Base-by-base conservation (phyloP, 495 filamentous ascomycete species). In the Tuber magnatum region DNA sequence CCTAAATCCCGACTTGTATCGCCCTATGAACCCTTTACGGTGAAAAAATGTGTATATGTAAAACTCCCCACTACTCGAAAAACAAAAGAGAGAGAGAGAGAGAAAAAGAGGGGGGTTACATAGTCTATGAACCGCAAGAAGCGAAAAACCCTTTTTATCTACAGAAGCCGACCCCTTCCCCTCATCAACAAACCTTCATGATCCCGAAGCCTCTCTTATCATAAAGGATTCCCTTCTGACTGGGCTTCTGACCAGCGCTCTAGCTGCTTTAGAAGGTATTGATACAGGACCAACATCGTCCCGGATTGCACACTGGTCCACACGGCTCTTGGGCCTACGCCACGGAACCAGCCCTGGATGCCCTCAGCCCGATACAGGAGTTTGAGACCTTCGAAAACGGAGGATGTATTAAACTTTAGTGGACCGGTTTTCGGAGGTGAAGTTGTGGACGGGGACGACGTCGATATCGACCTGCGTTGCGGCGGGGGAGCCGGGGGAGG, bases 261-360 rank as follows among this genome's bases (percentile, higher is more conserved):
- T 71, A 82, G 65, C 42, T 71, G 69, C 82, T 91, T 90, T 80
- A 98, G 83, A 71, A 99, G 85, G 74, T 89, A 90, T 84, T 98
- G 96, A 83, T 99, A 99, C 84, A 97, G 85, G 73, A 99, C 93
- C 80, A 99, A 85, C 95, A 99, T 99, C 71, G 94, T 97, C 39
- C 94, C 92, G 81, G 92, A 95, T 85, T 99, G 95, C 70, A 97
- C 92, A 82, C 93, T 96, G 70, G 95, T 98, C 95, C 95, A 99
- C n/a, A 97, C 93, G 73, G 90, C 89, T 44, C 95, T 89, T 14
- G 95, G 95, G 8, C 93, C 95, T 46, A 99, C 95, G 20, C 95
- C 95, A 48, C 96, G 89, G 83, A 99, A 99, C 90, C 94, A 97
- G 18, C 95, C 96, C 1, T 85, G 88, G 51, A 97, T 73, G 1